phyloP scores from a whole-genome alignment of 140 eudicot genomes.

The Cichorium intybus region DNA sequence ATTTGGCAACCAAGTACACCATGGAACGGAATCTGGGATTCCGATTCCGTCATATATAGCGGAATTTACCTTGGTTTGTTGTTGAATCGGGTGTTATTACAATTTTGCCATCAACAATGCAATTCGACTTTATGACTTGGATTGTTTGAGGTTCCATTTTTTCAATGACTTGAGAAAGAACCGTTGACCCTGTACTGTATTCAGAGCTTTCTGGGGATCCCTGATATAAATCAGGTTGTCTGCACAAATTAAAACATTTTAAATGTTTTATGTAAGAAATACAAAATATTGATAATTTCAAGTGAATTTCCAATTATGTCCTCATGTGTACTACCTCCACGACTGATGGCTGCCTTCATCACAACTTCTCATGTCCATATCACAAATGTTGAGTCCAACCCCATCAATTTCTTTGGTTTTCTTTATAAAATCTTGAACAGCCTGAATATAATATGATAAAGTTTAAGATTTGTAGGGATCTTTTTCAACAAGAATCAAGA shows the following conservation, averaged over 20 bases:
- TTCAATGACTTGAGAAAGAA: slow-evolving; percentile 37
- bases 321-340: slow-evolving; percentile 52
- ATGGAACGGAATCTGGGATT: too few species aligned
- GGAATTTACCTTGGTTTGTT: slow-evolving; percentile 43
- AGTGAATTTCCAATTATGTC: slow-evolving; percentile 13
- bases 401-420: slow-evolving; percentile 61
- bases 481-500: slow-evolving; percentile 6
- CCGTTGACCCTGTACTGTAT: slow-evolving; percentile 88
- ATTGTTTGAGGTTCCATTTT: slow-evolving; percentile 41
- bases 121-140: slow-evolving; percentile 26
- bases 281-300: not conserved
- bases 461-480: not conserved
- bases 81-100: slow-evolving; percentile 33
- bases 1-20: too few species aligned
- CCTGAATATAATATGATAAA: slow-evolving; percentile 37
- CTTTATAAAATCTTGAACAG: slow-evolving; percentile 70
- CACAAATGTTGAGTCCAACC: slow-evolving; percentile 36
- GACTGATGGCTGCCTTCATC: slow-evolving; percentile 62
- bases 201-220: slow-evolving; percentile 91
- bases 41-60: not conserved
- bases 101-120: slow-evolving; percentile 33
- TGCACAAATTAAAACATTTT: slow-evolving; percentile 32
- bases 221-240: slow-evolving; percentile 68
- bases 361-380: slow-evolving; percentile 49
- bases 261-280: not conserved